Evolutionary conservation across 1,284 basidiomycete genomes (phyloP), one percentile per base, ranked within the genome.

Genomic region (Microbotryum scabiosae): DNA sequence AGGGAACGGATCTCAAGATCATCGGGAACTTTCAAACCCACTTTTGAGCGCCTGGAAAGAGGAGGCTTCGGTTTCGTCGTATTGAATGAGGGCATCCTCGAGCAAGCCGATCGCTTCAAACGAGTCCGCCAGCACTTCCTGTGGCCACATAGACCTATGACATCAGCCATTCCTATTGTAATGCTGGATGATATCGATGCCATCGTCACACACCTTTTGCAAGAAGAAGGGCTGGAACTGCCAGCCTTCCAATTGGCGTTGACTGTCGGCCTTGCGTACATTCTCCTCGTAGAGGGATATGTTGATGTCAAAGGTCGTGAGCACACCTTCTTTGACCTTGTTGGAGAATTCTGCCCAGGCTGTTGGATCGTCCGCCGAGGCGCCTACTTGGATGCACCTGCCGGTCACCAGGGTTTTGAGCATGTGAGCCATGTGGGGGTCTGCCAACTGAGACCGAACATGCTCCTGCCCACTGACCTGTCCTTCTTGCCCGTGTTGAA

Each of bases 141-240:
- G 57, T 32, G 1, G 5, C 16, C 9, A 18, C n/a, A 25, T n/a
- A 18, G 25, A 10, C 8, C 10, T 30, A 9, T 30, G 8, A 7
- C 6, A 30, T 30, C 30, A 30, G 30, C 7, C 9, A 2, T 30
- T 30, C 30, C 30, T 1, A 30, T 30, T 2, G 1, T 30, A 30
- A 10, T 30, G 30, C 30, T 30, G 5, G 26, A 54, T 25, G 53
- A n/a, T 45, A 21, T 9, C 28, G 30, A 9, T 30, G 30, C 30
- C 30, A 25, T 30, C 14, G 5, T 16, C 28, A 62, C 75, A 36
- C 36, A 90, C 92, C 83, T 97, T 97, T 30, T 93, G 78, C 44
- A 92, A 84, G 75, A 97, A 96, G 79, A 93, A 97, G 1, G 87
- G 91, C 74, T 90, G 92, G 72, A 94, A 97, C 73, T 96, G 93